Conservation (phyloP, 1,284 basidiomycete species). For the Moesziomyces sp. region DNA sequence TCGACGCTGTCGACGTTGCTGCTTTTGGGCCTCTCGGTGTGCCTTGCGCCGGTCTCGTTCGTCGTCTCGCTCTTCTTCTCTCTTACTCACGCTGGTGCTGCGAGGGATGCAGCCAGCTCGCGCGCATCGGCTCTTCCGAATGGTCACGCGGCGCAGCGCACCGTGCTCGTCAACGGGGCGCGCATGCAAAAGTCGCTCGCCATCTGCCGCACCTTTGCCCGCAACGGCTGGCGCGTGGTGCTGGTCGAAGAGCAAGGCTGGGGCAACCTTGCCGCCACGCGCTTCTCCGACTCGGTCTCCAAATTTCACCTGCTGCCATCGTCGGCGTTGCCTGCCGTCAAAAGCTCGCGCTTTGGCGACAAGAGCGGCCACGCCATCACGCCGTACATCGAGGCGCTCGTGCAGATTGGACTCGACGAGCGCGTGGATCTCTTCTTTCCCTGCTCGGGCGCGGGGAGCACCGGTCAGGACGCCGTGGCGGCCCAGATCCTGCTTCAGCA, state of each 20-base stretch:
- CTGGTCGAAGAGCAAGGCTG: slow-evolving; percentile 69
- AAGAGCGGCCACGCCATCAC: slow-evolving; percentile 13
- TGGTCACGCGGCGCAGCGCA: slow-evolving; percentile 21
- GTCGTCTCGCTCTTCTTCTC: slow-evolving; percentile 35
- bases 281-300: slow-evolving; percentile 67
- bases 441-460: slow-evolving; percentile 69
- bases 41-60: slow-evolving; percentile 27
- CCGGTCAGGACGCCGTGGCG: slow-evolving; percentile 68
- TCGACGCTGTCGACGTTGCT: slow-evolving; percentile 46
- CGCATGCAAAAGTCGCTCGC: slow-evolving; percentile 69
- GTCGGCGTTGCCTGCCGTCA: slow-evolving; percentile 11
- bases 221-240: slow-evolving; percentile 69
- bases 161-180: slow-evolving; percentile 69
- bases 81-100: slow-evolving; percentile 18
- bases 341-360: neutral
- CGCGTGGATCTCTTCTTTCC: slow-evolving; percentile 68
- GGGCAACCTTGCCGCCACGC: slow-evolving; percentile 68
- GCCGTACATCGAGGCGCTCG: slow-evolving; percentile 65
- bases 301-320: slow-evolving; percentile 43
- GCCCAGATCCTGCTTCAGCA: slow-evolving; percentile 64
- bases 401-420: slow-evolving; percentile 63
- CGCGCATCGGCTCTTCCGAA: neutral
- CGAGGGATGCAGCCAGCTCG: neutral
- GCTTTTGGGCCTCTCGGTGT: slow-evolving; percentile 23
- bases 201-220: slow-evolving; percentile 69